Evolutionary conservation across 139 green algal species (phyloP).

Genomic region (Pleodorina starrii): DNA sequence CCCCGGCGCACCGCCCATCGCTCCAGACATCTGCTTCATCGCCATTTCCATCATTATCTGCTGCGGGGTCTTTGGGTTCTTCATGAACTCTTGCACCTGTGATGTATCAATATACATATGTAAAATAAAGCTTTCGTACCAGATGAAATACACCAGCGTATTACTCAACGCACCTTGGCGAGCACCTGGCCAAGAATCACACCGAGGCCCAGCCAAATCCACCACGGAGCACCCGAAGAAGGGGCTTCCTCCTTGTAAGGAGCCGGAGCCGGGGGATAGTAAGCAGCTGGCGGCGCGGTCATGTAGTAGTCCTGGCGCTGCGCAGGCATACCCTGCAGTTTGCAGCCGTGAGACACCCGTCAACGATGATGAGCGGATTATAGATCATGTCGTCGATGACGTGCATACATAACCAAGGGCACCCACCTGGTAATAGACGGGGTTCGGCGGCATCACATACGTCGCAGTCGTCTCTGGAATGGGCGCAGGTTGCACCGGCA

Average conservation of each 20-base stretch:
- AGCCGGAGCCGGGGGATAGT: conserved; percentile 34
- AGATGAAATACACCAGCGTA: no score
- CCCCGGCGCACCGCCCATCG: conserved; percentile 44
- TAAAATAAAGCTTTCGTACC: background rate
- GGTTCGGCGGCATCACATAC: background rate
- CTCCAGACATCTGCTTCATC: conserved; percentile 76
- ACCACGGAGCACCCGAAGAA: conserved; percentile 58
- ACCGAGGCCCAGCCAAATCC: conserved; percentile 66
- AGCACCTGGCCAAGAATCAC: conserved; percentile 56
- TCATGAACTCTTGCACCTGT: conserved; percentile 73
- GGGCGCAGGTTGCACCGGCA: conserved; percentile 4
- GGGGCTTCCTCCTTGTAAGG: conserved; percentile 48
- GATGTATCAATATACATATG: background rate
- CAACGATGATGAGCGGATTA: no score
- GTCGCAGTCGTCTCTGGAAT: conserved; percentile 27
- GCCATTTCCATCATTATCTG: conserved; percentile 78
- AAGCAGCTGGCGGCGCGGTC: conserved; percentile 33
- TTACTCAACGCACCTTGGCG: conserved; percentile 43
- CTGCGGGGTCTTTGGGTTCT: conserved; percentile 74
- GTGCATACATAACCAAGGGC: no score
- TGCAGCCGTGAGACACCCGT: background rate
- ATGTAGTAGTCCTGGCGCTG: conserved; percentile 61
- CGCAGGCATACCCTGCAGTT: conserved; percentile 26
- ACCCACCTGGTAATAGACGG: conserved; percentile 31
- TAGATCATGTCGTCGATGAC: no score